Percentiles rank a stretch among this genome's conserved stretches.
Evolutionary conservation across 306 rosid species (phyloP).

Genomic region (Cicer chorassanicum): DNA sequence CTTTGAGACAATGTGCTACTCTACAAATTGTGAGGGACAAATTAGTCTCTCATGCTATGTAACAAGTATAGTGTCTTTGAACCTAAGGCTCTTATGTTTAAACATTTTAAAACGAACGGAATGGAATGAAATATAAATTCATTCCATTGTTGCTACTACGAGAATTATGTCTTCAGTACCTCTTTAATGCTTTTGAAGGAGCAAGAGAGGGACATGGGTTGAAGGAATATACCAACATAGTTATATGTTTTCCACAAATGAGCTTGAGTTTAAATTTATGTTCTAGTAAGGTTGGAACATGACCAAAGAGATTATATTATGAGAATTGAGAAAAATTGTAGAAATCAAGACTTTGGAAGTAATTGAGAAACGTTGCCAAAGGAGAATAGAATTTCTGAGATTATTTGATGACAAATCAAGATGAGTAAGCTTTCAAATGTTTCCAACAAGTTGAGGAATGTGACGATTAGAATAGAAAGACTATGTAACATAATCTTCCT

Average conservation of each 20-base stretch:
- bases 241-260: slow-evolving; percentile 70
- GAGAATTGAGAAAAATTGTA: slow-evolving; percentile 57
- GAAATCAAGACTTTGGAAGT: too few relatives aligned
- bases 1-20: too few relatives aligned
- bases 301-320: slow-evolving; percentile 70
- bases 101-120: too few relatives aligned
- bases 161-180: slow-evolving; percentile 79
- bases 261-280: slow-evolving; percentile 67
- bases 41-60: too few relatives aligned
- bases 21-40: too few relatives aligned
- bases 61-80: too few relatives aligned
- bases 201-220: slow-evolving; percentile 60
- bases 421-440: slow-evolving; percentile 59
- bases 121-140: too few relatives aligned
- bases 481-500: slow-evolving; percentile 50
- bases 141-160: slow-evolving; percentile 63
- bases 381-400: slow-evolving; percentile 18
- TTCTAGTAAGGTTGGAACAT: slow-evolving; percentile 60
- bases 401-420: slow-evolving; percentile 78
- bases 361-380: too few relatives aligned
- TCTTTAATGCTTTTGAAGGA: slow-evolving; percentile 53
- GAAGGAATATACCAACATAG: slow-evolving; percentile 72
- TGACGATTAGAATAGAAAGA: slow-evolving; percentile 68
- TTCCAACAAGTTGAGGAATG: slow-evolving; percentile 65
- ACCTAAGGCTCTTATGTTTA: too few relatives aligned